Evolutionary conservation across 148 eudicot genomes (phyloP), one percentile per base, ranked within the genome.

Genomic region (Fallopia convolvulus): DNA sequence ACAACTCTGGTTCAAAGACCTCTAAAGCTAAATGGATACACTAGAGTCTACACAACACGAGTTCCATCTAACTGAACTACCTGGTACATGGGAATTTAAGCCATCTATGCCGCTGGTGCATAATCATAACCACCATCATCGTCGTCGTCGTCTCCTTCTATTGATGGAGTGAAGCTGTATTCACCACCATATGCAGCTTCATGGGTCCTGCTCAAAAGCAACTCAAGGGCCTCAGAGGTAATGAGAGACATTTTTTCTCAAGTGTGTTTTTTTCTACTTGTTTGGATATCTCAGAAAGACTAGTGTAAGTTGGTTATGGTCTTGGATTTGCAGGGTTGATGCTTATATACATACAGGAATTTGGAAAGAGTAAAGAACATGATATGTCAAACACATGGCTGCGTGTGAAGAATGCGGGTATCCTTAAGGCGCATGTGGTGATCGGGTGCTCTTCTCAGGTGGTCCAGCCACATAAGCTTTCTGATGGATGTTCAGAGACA

Each of bases 41-140:
- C 15, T 48, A 48, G 6, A 36, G 39, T 36, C 39, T 36, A 36
- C 39, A 53, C 58, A 47, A 47, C 49, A 47, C 13, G 13, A 47
- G 11, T 47, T 47, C 49, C 53, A 49, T 36, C 39, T 36, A 36
- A 36, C 39, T 36, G 39, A 36, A 36, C 39, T 36, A 36, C 39
- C 39, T 33, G 39, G 46, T 42, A 42, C 46, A 5, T 5, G 9
- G 5, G 46, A 42, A 42, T 36, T 6, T 6, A 42, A 42, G 63
- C 26, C 13, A 20, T 8, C 70, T 75, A 81, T 17, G 83, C 83
- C 66, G 83, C 83, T 6, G 83, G 83, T 44, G 83, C 84, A 49
- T 70, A 82, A 79, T 82, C 84, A 42, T 78, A 36, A 36, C n/a
- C 52, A 17, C 55, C 70, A 63, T 46, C 82, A 65, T 80, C 82